Conservation (phyloP, 768 basidiomycete species). For the Lactarius akahatsu region DNA sequence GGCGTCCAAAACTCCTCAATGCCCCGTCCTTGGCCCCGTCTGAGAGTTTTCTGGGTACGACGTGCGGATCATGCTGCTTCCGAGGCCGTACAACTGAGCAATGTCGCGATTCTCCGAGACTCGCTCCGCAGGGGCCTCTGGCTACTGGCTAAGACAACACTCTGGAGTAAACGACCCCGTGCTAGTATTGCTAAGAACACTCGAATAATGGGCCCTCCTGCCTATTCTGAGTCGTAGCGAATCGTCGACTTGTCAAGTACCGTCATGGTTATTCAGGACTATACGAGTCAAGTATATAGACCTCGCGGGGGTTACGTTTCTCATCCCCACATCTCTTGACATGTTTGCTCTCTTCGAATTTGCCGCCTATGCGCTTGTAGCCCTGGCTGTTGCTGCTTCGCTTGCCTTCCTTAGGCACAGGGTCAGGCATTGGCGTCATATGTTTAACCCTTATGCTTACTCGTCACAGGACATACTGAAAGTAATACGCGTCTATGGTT, state of each 20-base stretch:
- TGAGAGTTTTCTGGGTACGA: too few relatives aligned
- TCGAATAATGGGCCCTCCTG: too few relatives aligned
- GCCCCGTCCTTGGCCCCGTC: too few relatives aligned
- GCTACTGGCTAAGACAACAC: too few relatives aligned
- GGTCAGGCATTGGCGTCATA: not conserved
- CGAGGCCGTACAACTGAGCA: too few relatives aligned
- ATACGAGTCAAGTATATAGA: not conserved
- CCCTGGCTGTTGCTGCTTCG: not conserved
- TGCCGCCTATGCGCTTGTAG: not conserved
- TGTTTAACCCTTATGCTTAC: constrained; percentile 1
- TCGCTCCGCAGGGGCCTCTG: too few relatives aligned
- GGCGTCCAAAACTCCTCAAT: too few relatives aligned
- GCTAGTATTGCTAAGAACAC: too few relatives aligned
- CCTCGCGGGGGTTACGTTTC: too few relatives aligned
- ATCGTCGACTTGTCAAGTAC: not conserved
- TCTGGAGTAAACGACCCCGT: too few relatives aligned
- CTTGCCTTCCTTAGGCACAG: not conserved
- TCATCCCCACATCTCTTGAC: not conserved
- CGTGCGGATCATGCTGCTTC: too few relatives aligned
- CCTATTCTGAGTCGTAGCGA: not conserved
- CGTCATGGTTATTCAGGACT: not conserved
- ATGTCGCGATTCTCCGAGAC: too few relatives aligned
- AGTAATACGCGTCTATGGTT: constrained; percentile 4
- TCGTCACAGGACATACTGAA: constrained; percentile 1
- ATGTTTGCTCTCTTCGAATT: not conserved